Base-by-base conservation (phyloP, 2,329 filamentous ascomycete species). In the Colletotrichum sp. region DNA sequence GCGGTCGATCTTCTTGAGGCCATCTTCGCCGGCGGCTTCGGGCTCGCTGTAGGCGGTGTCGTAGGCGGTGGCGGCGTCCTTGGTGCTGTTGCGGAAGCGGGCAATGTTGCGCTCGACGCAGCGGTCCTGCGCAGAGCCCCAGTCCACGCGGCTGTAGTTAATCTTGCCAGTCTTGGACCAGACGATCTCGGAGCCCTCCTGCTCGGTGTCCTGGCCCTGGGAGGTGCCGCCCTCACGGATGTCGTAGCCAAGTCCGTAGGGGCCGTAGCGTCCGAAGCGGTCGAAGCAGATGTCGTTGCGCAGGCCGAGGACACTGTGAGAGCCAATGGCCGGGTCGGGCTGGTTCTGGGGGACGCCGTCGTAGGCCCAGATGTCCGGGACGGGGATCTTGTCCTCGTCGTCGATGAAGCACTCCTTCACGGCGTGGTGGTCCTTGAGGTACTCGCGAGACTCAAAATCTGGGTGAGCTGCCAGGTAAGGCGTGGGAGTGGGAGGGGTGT, bases 181-280 rank as follows among this genome's bases (percentile, higher is more conserved):
- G 13, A 93, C 86, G 52, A 85, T 85, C 34, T 93, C 89, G 68
- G 90, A 91, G 87, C 93, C 95, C 24, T 94, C 90, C 39, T 88
- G 87, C 79, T 97, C 95, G 1, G 92, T 92, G 52, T 95, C 94
- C 72, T 94, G 88, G n/a, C 92, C 92, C 71, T 96, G 92, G 30
- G 91, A 92, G 1, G 91, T 85, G 26, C 96, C 96, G 16, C 96
- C 96, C 77, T 92, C 90, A 71, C 92, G 90, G 75, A 90, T 89
- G 79, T 90, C 92, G 84, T 98, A 98, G n/a, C 96, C 96, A 55
- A 96, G 87, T 0, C 96, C 96, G 81, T 98, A 98, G 0, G 95
- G 94, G 0, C 95, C 96, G 48, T 96, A 91, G 63, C 96, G 91
- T 21, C 95, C 95, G 81, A 95, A 98, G 7, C 96, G 91, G 81